Percentiles rank a stretch among this genome's conserved stretches.
Conservation (phyloP, 331 rosid genomes). For the Stylosanthes scabra region DNA sequence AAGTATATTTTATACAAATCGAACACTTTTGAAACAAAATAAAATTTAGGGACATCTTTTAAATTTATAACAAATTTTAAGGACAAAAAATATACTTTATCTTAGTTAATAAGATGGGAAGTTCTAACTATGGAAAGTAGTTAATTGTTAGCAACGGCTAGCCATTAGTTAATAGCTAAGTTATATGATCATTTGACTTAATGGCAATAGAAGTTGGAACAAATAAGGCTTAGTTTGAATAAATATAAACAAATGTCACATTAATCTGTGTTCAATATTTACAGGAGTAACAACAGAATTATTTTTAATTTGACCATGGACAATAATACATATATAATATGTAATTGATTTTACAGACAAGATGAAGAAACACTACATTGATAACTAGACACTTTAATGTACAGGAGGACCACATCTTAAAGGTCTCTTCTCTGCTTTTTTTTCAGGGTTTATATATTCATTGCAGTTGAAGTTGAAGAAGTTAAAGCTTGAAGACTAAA, state of each 20-base stretch:
- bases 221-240: neutral
- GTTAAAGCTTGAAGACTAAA: neutral
- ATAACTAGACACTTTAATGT: constrained; percentile 7
- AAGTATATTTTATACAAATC: too few species aligned
- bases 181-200: too few species aligned
- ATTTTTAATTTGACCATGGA: neutral
- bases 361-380: neutral
- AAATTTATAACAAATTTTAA: too few species aligned
- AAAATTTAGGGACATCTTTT: too few species aligned
- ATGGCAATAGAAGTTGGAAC: constrained; percentile 11
- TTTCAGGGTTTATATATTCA: neutral
- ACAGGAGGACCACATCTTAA: constrained; percentile 18
- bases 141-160: too few species aligned
- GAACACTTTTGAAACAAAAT: too few species aligned
- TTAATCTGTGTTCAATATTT: constrained; percentile 1
- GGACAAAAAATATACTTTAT: too few species aligned
- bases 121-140: too few species aligned
- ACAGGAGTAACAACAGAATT: neutral
- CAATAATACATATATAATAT: neutral
- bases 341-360: constrained; percentile 26
- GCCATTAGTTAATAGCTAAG: too few species aligned
- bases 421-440: constrained; percentile 22
- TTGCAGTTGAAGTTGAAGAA: constrained; percentile 20
- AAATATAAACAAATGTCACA: neutral
- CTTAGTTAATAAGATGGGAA: too few species aligned